Evolutionary conservation across 1,284 basidiomycete species (phyloP).

Genomic region (Schizopora paradoxa): DNA sequence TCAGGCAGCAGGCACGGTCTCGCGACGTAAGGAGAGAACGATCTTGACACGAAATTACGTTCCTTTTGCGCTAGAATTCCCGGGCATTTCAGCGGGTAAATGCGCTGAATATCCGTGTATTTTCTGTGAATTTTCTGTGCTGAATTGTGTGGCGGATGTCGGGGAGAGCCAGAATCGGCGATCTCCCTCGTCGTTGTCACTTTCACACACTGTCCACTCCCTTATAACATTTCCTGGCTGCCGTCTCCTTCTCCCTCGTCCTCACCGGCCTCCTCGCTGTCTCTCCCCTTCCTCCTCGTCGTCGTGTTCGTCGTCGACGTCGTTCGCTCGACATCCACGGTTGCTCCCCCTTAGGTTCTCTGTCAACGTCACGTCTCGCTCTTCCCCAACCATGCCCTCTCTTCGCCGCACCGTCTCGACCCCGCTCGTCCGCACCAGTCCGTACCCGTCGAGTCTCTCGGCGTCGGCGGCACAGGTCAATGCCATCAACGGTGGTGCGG

Average conservation of each 20-base stretch:
- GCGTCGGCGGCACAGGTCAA: slow-evolving; percentile 11
- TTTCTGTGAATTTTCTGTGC: too few relatives aligned
- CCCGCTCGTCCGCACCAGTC: slow-evolving; percentile 14
- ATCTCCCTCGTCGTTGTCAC: neutral
- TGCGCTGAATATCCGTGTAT: too few relatives aligned
- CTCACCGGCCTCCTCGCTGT: slow-evolving; percentile 6
- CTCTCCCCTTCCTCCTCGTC: neutral
- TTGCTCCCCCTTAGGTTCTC: neutral
- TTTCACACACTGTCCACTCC: slow-evolving; percentile 47
- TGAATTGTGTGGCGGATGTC: too few relatives aligned
- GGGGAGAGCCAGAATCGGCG: too few relatives aligned
- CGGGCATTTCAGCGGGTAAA: too few relatives aligned
- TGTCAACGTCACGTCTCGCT: too few relatives aligned
- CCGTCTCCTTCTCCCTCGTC: slow-evolving; percentile 22
- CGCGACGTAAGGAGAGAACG: too few relatives aligned
- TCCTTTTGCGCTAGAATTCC: too few relatives aligned
- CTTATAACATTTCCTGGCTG: slow-evolving; percentile 53
- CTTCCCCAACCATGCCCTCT: slow-evolving; percentile 14
- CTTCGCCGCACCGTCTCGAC: slow-evolving; percentile 18
- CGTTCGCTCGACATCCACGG: neutral
- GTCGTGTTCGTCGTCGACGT: neutral
- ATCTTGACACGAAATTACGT: too few relatives aligned
- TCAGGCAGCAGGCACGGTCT: too few relatives aligned
- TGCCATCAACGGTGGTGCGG: slow-evolving; percentile 8
- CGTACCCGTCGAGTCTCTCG: slow-evolving; percentile 17